Evolutionary conservation across 176 grass and related monocot species (phyloP).

Genomic region (Phoenix dactylifera): DNA sequence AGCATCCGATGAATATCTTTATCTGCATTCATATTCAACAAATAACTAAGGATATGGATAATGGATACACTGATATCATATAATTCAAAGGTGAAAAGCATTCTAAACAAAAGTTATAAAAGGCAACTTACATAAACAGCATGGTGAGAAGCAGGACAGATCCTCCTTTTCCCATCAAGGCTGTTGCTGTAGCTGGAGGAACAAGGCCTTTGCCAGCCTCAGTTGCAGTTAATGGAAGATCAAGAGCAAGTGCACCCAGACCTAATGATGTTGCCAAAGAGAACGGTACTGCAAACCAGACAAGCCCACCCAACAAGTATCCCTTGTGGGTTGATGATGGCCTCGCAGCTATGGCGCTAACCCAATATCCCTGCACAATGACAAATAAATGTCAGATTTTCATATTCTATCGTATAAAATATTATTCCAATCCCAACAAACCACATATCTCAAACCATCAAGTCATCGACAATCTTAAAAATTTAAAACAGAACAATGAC

Average conservation of each 20-base stretch:
- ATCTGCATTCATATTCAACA: no score
- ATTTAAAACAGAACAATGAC: no score
- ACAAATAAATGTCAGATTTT: background rate
- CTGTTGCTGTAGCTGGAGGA: conserved; percentile 56
- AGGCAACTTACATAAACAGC: conserved; percentile 54
- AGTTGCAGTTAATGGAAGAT: conserved; percentile 45
- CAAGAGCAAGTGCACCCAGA: conserved; percentile 55
- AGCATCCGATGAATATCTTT: no score
- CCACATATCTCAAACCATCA: no score
- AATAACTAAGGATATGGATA: no score
- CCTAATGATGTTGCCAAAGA: conserved; percentile 68
- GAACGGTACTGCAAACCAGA: conserved; percentile 75
- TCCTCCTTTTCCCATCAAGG: conserved; percentile 58
- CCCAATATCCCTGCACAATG: conserved; percentile 50
- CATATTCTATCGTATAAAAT: background rate
- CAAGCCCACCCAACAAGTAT: conserved; percentile 56
- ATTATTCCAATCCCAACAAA: no score
- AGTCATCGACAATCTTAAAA: no score
- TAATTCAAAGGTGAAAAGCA: no score
- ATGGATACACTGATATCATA: no score
- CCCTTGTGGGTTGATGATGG: conserved; percentile 75
- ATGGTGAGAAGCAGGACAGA: conserved; percentile 71
- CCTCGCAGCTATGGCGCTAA: conserved; percentile 69
- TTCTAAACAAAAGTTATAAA: no score
- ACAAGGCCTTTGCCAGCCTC: conserved; percentile 61